Percentiles rank a stretch among this genome's conserved stretches.
These are phyloP conservation scores for Tricholoma sp. DNA, from an alignment of 768 basidiomycete species.

Conservation along the genomic window DNA sequence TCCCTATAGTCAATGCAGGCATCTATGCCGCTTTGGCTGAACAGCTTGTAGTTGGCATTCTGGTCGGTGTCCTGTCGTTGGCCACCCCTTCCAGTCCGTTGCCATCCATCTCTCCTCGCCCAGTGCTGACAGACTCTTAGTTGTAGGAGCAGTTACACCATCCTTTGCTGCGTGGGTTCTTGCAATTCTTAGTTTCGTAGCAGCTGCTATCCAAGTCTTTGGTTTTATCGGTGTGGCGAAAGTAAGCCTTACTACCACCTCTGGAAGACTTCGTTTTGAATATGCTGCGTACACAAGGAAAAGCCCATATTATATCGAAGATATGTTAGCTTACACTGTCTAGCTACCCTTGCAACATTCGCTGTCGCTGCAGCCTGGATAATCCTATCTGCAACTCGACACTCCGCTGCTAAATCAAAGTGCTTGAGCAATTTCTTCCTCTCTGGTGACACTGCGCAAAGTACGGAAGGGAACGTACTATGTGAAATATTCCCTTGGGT, in stretches of 20 bases:
- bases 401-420: slow-evolving; percentile 59
- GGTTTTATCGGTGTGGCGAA: slow-evolving; percentile 83
- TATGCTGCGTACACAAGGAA: slow-evolving; percentile 43
- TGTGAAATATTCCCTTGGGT: slow-evolving; percentile 94
- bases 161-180: slow-evolving; percentile 71
- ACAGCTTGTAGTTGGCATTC: slow-evolving; percentile 62
- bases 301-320: slow-evolving; percentile 57
- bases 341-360: slow-evolving; percentile 57
- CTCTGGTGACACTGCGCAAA: slow-evolving; percentile 26
- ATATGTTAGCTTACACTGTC: slow-evolving; percentile 63
- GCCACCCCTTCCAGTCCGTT: slow-evolving; percentile 75
- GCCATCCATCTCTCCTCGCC: background rate
- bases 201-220: slow-evolving; percentile 70
- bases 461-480: slow-evolving; percentile 59
- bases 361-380: slow-evolving; percentile 78
- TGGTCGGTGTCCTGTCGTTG: slow-evolving; percentile 68
- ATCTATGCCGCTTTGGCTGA: slow-evolving; percentile 78
- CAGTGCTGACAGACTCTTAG: slow-evolving; percentile 30
- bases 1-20: slow-evolving; percentile 86
- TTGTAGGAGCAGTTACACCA: slow-evolving; percentile 85
- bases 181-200: slow-evolving; percentile 69
- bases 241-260: slow-evolving; percentile 35
- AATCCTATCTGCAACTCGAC: slow-evolving; percentile 72
- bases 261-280: background rate
- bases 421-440: slow-evolving; percentile 63